Evolutionary conservation across 73 alveolate genomes (phyloP).

Genomic region (Breviolum minutum): DNA sequence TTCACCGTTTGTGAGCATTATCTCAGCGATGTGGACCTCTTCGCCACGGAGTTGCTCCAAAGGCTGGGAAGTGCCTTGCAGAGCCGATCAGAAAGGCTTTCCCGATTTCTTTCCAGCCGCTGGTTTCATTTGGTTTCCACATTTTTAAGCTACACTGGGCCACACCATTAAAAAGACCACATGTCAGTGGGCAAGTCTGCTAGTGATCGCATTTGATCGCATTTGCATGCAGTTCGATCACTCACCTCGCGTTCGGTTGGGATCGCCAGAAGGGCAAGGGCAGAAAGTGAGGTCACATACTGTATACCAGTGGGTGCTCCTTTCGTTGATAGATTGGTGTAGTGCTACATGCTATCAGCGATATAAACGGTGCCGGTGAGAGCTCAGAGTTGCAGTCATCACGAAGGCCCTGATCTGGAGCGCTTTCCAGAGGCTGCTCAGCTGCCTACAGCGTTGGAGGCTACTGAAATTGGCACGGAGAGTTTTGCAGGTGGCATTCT

Average conservation of each 20-base stretch:
- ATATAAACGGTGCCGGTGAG: too few relatives aligned
- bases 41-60: background rate
- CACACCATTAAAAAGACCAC: too few relatives aligned
- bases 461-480: background rate
- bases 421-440: constrained; percentile 63
- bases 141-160: background rate
- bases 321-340: too few relatives aligned
- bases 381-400: background rate
- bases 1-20: constrained; percentile 52
- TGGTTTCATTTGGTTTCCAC: background rate
- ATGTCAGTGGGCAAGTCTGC: too few relatives aligned
- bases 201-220: background rate
- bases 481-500: background rate
- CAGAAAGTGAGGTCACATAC: too few relatives aligned
- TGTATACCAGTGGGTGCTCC: too few relatives aligned
- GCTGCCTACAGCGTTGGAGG: constrained; percentile 51
- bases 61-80: background rate
- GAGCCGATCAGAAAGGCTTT: background rate
- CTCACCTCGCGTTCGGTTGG: constrained; percentile 15
- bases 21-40: constrained; percentile 35
- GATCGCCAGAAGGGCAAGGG: background rate
- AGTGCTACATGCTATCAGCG: background rate
- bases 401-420: constrained; percentile 38
- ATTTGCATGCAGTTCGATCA: background rate
- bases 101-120: background rate